phyloP scores from a whole-genome alignment of 306 rosid genomes.

The Cucurbita moschata region DNA sequence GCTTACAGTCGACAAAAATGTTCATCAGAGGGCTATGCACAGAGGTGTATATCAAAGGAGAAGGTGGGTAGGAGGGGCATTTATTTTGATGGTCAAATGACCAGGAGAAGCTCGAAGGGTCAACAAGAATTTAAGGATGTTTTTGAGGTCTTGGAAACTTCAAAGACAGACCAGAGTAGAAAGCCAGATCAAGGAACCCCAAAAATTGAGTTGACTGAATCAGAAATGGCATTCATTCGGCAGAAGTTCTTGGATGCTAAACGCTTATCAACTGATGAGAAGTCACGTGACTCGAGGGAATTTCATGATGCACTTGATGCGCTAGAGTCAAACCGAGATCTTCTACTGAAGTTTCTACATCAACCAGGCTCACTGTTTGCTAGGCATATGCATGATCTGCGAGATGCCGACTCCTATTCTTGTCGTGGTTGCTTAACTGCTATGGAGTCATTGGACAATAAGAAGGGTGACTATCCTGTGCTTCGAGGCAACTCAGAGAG shows the following conservation, averaged over 20 bases:
- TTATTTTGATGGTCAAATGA: conserved; percentile 22
- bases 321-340: conserved; percentile 79
- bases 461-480: conserved; percentile 23
- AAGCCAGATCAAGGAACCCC: conserved; percentile 25
- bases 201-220: conserved; percentile 34
- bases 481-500: conserved; percentile 28
- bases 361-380: conserved; percentile 66
- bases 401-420: conserved; percentile 26
- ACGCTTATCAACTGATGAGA: conserved; percentile 61
- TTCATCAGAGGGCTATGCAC: conserved; percentile 20
- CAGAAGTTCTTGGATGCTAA: conserved; percentile 88
- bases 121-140: conserved; percentile 88
- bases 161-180: conserved; percentile 36
- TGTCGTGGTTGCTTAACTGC: conserved; percentile 27
- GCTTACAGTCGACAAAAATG: conserved; percentile 31
- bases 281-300: conserved; percentile 57
- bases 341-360: conserved; percentile 53
- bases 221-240: conserved; percentile 67
- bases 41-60: conserved; percentile 20
- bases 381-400: conserved; percentile 76
- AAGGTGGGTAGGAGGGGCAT: conserved; percentile 23
- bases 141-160: conserved; percentile 69
- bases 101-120: conserved; percentile 52
- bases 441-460: conserved; percentile 20
- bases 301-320: conserved; percentile 67